A percentile compares a stretch with the other conserved stretches of the same genome.
These are phyloP conservation scores for Lipomyces yarrowii DNA, from an alignment of 1,139 yeast species.

Conservation along the genomic window DNA sequence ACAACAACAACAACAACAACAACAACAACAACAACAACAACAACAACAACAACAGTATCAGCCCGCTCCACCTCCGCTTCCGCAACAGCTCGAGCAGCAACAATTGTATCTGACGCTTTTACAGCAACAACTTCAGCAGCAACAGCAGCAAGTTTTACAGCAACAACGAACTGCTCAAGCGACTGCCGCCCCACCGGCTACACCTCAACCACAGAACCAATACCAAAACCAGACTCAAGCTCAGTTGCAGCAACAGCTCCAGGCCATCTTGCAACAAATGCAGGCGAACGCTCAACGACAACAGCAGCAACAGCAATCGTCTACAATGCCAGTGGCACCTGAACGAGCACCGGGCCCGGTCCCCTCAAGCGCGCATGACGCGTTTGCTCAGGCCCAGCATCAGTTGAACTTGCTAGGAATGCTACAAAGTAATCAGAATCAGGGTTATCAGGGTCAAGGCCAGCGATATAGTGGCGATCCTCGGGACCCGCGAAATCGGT, in stretches of 20 bases:
- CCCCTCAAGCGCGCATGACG: conserved; percentile 7
- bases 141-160: conserved; percentile 8
- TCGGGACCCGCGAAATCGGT: conserved; percentile 6
- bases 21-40: conserved; percentile 2
- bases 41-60: conserved; percentile 8
- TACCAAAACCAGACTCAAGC: conserved; percentile 18
- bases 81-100: conserved; percentile 12
- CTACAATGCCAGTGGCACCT: not conserved
- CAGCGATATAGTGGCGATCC: not conserved
- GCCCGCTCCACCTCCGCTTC: conserved; percentile 4
- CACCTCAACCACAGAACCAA: not conserved
- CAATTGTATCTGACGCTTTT: conserved; percentile 4
- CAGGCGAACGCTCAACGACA: conserved; percentile 16
- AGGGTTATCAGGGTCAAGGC: conserved; percentile 5
- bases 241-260: conserved; percentile 26
- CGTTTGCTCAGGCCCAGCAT: conserved; percentile 24
- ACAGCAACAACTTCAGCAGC: conserved; percentile 20
- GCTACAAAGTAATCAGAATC: conserved; percentile 5
- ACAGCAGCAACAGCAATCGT: conserved; percentile 15
- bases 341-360: conserved; percentile 4
- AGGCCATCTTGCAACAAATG: conserved; percentile 19
- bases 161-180: conserved; percentile 10
- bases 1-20: conserved; percentile 11
- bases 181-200: conserved; percentile 8
- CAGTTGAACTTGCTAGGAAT: conserved; percentile 21